Evolutionary conservation across 345 rosid species (phyloP), one percentile per base, ranked within the genome.

Genomic region (Arabidopsis arenosa): DNA sequence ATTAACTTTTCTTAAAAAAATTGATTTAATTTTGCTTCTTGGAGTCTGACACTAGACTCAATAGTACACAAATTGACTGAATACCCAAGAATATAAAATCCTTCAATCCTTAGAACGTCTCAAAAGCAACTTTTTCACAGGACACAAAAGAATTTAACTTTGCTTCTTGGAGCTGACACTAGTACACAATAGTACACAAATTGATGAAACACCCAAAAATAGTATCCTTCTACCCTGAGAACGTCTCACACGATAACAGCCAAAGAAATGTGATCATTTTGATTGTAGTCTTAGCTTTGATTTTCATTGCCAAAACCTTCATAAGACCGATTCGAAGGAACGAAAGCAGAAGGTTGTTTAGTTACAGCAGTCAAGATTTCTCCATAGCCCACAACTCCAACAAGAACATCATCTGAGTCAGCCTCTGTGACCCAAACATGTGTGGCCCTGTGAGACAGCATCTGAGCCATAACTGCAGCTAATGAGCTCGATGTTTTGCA

Each of bases 391-490:
- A 95, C 89, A 52, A 92, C 89, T 23, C 99, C 99, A 3, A 89
- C 97, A 40, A 92, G 75, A 67, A 87, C 73, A 74, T 95, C 99
- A 5, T 92, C 98, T 4, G 75, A 81, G 7, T 89, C 96, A 9
- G 86, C 87, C 68, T 92, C 91, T 0, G 91, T 95, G 63, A 92
- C 99, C 99, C 99, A 95, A 35, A 95, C 94, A 66, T 92, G 97
- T 43, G 98, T 89, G 35, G 93, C 97, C 67, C 98, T 78, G 68
- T 95, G 98, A 68, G 98, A 92, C 11, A 92, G 86, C 99, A 95
- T 95, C 73, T 95, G 99, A 63, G 99, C 96, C 99, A 95, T 95
- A 3, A 95, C 96, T 0, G 98, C 98, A 1, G 99, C 99, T 63
- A 95, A 76, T 0, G 97, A 90, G 75, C 97, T 92, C 1, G 90